phyloP scores from a whole-genome alignment of 495 filamentous ascomycete genomes.

The Penicillium malachiteum region DNA sequence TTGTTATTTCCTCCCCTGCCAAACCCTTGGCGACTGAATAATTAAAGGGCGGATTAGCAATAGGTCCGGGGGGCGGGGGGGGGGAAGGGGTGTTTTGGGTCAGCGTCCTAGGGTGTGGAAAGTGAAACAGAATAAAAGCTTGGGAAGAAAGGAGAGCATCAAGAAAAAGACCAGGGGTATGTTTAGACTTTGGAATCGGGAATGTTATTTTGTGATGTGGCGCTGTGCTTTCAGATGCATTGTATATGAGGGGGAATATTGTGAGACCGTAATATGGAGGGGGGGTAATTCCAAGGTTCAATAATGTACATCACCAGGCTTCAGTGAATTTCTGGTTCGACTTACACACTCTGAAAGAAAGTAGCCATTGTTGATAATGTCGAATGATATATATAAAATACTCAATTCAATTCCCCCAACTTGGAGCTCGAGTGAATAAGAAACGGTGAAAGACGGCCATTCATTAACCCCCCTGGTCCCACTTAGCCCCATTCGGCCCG shows the following conservation, averaged over 20 bases:
- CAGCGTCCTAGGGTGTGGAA: too few relatives aligned
- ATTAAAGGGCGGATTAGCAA: conserved; percentile 42
- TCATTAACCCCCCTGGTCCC: conserved; percentile 6
- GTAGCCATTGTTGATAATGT: conserved; percentile 60
- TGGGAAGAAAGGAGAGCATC: conserved; percentile 1
- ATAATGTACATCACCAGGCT: too few relatives aligned
- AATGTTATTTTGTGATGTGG: not conserved
- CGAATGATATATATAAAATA: not conserved
- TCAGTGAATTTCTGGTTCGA: conserved; percentile 16
- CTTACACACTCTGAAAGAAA: conserved; percentile 79
- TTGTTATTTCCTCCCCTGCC: conserved; percentile 54
- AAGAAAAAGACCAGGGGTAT: conserved; percentile 4
- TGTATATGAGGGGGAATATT: conserved; percentile 8
- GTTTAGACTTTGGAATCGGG: not conserved
- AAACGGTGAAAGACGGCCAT: conserved; percentile 17
- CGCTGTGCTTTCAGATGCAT: not conserved
- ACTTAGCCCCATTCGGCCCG: conserved; percentile 12
- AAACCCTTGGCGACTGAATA: conserved; percentile 50
- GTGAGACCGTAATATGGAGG: not conserved
- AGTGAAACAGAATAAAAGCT: conserved; percentile 13
- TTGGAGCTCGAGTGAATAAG: conserved; percentile 10
- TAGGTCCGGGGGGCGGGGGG: not conserved
- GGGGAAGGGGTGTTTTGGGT: not conserved
- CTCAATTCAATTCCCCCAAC: not conserved
- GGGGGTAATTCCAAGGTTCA: not conserved